Evolutionary conservation across 345 rosid genomes (phyloP).

Genomic region (Citrus hindsii): DNA sequence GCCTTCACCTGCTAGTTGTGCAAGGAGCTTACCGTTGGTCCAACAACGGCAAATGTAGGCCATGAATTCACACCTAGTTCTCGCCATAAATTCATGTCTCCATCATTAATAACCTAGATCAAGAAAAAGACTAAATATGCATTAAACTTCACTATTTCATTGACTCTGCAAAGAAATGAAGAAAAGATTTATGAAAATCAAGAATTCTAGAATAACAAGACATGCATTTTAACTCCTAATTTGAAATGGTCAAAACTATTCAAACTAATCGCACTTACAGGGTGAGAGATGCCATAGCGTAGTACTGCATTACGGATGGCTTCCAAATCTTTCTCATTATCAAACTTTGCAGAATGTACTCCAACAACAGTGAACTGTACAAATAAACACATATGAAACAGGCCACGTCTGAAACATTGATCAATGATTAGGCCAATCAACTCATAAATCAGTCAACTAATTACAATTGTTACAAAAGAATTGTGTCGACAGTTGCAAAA

Average conservation of each 20-base stretch:
- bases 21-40: conserved; percentile 81
- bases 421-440: neutral
- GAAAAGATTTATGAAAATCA: neutral
- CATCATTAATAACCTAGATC: conserved; percentile 89
- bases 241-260: neutral
- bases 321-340: conserved; percentile 93
- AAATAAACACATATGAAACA: conserved; percentile 6
- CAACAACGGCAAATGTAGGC: conserved; percentile 90
- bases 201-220: neutral
- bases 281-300: conserved; percentile 80
- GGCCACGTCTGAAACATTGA: neutral
- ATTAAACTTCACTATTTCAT: neutral
- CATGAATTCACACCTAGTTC: conserved; percentile 91
- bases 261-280: conserved; percentile 44
- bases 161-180: neutral
- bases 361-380: conserved; percentile 87
- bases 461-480: neutral
- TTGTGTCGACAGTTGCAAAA: neutral
- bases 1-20: conserved; percentile 88
- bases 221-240: neutral
- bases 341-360: conserved; percentile 96
- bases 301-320: conserved; percentile 90
- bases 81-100: conserved; percentile 90
- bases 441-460: neutral
- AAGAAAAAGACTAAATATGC: conserved; percentile 1